Conservation (phyloP, 78 protist species). For the Andalucia godoyi region DNA sequence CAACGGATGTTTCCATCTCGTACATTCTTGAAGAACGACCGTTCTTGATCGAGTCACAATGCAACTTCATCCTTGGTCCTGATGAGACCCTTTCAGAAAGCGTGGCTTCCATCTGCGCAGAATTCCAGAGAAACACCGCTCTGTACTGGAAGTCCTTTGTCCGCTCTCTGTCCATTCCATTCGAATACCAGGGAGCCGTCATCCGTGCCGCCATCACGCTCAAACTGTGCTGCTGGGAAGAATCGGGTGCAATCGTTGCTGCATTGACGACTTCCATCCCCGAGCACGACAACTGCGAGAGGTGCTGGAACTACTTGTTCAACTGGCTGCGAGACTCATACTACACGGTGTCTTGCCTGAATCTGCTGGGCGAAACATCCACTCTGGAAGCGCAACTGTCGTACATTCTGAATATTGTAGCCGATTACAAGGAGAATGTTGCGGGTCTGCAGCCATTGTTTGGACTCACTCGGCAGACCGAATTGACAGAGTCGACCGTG, state of each 20-base stretch:
- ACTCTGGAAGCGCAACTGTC: constrained; percentile 46
- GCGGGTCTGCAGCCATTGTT: constrained; percentile 40
- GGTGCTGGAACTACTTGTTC: neutral
- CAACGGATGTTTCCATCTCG: constrained; percentile 52
- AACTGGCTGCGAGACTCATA: neutral
- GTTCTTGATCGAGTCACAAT: constrained; percentile 37
- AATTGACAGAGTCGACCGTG: constrained; percentile 32
- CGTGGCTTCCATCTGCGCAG: constrained; percentile 12
- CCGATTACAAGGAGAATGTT: constrained; percentile 25
- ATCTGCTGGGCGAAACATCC: constrained; percentile 29
- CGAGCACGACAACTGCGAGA: constrained; percentile 13
- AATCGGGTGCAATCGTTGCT: constrained; percentile 48
- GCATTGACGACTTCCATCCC: constrained; percentile 51
- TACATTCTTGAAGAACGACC: constrained; percentile 44
- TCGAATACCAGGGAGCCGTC: constrained; percentile 51
- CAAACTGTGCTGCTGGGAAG: constrained; percentile 40
- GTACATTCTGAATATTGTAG: constrained; percentile 37
- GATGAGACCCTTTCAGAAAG: constrained; percentile 41
- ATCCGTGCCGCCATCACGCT: constrained; percentile 48
- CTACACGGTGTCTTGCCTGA: neutral
- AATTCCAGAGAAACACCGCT: constrained; percentile 30
- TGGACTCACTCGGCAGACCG: constrained; percentile 41
- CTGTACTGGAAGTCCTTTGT: constrained; percentile 44
- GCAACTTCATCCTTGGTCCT: constrained; percentile 34
- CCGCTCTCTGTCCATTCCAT: constrained; percentile 37